Conservation (phyloP, 2,329 filamentous ascomycete genomes). For the Botrytis medusae region DNA sequence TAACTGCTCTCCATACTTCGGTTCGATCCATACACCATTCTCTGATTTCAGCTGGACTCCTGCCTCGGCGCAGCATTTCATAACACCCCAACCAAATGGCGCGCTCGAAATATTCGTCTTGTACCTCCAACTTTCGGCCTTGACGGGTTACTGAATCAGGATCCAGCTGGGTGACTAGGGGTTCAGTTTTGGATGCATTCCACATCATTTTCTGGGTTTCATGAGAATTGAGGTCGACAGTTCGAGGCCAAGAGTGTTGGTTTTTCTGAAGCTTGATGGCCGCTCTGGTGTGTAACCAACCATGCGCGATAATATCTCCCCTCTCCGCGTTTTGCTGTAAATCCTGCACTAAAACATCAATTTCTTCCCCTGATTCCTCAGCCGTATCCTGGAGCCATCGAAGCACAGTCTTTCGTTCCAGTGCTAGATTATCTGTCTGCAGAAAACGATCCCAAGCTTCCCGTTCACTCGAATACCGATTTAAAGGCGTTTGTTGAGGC, state of each 20-base stretch:
- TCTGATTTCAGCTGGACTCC: constrained; percentile 68
- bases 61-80: constrained; percentile 86
- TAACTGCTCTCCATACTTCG: constrained; percentile 85
- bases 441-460: constrained; percentile 75
- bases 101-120: constrained; percentile 86
- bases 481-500: constrained; percentile 36
- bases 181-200: constrained; percentile 58
- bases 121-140: constrained; percentile 69
- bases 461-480: constrained; percentile 58
- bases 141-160: constrained; percentile 87
- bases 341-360: constrained; percentile 74
- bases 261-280: constrained; percentile 89
- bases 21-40: constrained; percentile 85
- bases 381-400: constrained; percentile 84
- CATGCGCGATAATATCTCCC: constrained; percentile 79
- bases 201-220: constrained; percentile 56
- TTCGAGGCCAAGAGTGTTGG: constrained; percentile 64
- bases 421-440: constrained; percentile 67
- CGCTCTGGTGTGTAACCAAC: constrained; percentile 89
- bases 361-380: constrained; percentile 63
- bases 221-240: constrained; percentile 62
- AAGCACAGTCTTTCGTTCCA: constrained; percentile 76
- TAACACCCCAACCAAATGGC: constrained; percentile 94
- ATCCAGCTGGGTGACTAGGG: constrained; percentile 82
- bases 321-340: constrained; percentile 74